Conservation (phyloP, 2,329 filamentous ascomycete species). For the Pestalotiopsis fici region DNA sequence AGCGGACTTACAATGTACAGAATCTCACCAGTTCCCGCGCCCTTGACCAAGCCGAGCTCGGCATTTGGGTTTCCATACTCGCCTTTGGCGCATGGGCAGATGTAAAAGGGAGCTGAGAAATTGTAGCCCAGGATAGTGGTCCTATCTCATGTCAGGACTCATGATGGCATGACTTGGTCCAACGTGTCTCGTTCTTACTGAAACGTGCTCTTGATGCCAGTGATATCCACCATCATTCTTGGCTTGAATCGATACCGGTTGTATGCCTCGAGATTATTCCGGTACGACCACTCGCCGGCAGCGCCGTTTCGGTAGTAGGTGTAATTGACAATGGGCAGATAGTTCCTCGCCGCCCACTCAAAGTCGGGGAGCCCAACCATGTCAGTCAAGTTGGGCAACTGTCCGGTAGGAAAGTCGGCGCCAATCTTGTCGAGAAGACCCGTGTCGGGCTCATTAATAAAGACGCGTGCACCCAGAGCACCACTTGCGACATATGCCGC, state of each 20-base stretch:
- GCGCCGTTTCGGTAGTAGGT: constrained; percentile 60
- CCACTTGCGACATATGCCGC: constrained; percentile 32
- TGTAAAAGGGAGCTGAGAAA: constrained; percentile 57
- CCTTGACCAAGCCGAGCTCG: constrained; percentile 51
- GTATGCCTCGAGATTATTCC: constrained; percentile 58
- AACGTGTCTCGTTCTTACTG: constrained; percentile 18
- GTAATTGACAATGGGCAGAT: constrained; percentile 47
- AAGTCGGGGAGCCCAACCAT: constrained; percentile 56
- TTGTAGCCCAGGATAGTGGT: constrained; percentile 55
- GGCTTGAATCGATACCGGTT: constrained; percentile 49
- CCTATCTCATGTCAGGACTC: constrained; percentile 19
- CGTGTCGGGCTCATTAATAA: constrained; percentile 46
- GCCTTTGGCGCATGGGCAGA: constrained; percentile 48
- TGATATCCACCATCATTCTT: constrained; percentile 51
- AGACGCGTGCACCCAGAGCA: constrained; percentile 42
- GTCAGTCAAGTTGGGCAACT: constrained; percentile 42
- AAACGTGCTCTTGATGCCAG: constrained; percentile 39
- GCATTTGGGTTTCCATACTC: constrained; percentile 45
- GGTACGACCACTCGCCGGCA: constrained; percentile 56
- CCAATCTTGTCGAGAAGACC: constrained; percentile 41
- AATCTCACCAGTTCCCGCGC: constrained; percentile 47
- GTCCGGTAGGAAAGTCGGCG: constrained; percentile 29
- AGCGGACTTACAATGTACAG: constrained; percentile 44
- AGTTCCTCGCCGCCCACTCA: constrained; percentile 50
- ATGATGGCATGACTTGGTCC: not conserved